Percentiles rank a stretch among this genome's conserved stretches.
Conservation (phyloP, 1,139 yeast species). For the Kodamaea arcana region DNA sequence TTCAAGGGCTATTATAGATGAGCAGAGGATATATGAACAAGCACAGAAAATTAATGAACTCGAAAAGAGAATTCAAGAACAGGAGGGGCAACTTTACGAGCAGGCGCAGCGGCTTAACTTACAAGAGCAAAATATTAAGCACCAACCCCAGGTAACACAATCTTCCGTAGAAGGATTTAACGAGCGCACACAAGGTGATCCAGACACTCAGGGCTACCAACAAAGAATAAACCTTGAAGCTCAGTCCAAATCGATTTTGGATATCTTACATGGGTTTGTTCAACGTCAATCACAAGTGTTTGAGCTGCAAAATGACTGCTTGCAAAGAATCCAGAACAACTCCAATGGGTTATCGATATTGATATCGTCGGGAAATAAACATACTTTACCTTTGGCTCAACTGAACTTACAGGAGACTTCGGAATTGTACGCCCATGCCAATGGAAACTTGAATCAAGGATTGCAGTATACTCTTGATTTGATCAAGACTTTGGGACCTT, state of each 20-base stretch:
- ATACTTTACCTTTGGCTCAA: conserved; percentile 15
- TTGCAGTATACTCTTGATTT: conserved; percentile 16
- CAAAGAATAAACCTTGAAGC: conserved; percentile 14
- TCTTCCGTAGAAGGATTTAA: conserved; percentile 4
- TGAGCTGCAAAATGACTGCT: conserved; percentile 17
- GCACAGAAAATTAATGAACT: neutral
- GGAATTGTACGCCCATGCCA: conserved; percentile 12
- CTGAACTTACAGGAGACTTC: conserved; percentile 18
- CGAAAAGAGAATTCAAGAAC: too few relatives aligned
- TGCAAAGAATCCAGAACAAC: conserved; percentile 18
- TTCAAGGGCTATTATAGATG: neutral
- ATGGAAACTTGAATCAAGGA: conserved; percentile 15
- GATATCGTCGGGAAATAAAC: conserved; percentile 15
- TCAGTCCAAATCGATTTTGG: conserved; percentile 11
- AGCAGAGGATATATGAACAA: neutral
- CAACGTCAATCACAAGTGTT: conserved; percentile 8
- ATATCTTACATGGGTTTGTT: neutral
- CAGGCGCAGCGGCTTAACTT: too few relatives aligned
- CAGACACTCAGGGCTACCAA: too few relatives aligned
- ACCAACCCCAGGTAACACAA: too few relatives aligned
- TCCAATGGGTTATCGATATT: conserved; percentile 20
- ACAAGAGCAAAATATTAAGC: too few relatives aligned
- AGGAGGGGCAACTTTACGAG: too few relatives aligned
- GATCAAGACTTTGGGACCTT: conserved; percentile 13
- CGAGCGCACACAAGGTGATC: conserved; percentile 5